Percentiles rank a stretch among this genome's conserved stretches.
These are phyloP conservation scores for Camelina hispida DNA, from an alignment of 345 rosid species.

Conservation along the genomic window DNA sequence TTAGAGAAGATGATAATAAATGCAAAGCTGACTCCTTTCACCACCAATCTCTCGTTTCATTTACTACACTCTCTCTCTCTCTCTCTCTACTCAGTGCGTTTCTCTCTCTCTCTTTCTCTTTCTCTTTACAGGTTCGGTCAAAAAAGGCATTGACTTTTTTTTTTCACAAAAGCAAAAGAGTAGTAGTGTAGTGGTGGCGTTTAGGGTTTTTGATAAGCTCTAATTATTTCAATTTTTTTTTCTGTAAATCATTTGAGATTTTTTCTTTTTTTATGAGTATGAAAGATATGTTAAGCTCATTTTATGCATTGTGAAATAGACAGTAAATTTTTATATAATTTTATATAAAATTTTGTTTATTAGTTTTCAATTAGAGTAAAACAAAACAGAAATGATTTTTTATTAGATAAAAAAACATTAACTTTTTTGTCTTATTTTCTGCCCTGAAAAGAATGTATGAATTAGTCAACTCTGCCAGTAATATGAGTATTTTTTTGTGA, in stretches of 20 bases:
- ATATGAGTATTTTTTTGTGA: background rate
- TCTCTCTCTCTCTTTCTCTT: slow-evolving; percentile 24
- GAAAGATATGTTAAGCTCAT: slow-evolving; percentile 6
- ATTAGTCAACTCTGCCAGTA: slow-evolving; percentile 35
- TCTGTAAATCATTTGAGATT: slow-evolving; percentile 17
- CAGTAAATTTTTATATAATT: background rate
- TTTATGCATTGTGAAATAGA: background rate
- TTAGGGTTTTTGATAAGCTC: slow-evolving; percentile 19
- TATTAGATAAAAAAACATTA: background rate
- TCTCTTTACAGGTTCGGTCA: slow-evolving; percentile 33
- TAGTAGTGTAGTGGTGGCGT: slow-evolving; percentile 27
- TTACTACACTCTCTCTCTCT: slow-evolving; percentile 16
- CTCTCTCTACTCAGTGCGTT: slow-evolving; percentile 29
- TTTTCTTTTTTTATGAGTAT: background rate
- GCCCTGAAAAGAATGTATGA: slow-evolving; percentile 3
- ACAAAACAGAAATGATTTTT: background rate
- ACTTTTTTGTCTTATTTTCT: slow-evolving; percentile 31
- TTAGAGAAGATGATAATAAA: slow-evolving; percentile 35
- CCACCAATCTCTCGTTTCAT: slow-evolving; percentile 42
- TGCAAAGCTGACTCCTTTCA: slow-evolving; percentile 44
- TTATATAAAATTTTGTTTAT: background rate
- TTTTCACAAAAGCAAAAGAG: slow-evolving; percentile 18
- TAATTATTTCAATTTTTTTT: slow-evolving; percentile 30
- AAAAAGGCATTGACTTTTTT: slow-evolving; percentile 42
- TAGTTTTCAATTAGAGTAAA: background rate